Percentiles rank a stretch among this genome's conserved stretches.
phyloP scores from a whole-genome alignment of 805 yeast genomes.

The Candida michaelii region DNA sequence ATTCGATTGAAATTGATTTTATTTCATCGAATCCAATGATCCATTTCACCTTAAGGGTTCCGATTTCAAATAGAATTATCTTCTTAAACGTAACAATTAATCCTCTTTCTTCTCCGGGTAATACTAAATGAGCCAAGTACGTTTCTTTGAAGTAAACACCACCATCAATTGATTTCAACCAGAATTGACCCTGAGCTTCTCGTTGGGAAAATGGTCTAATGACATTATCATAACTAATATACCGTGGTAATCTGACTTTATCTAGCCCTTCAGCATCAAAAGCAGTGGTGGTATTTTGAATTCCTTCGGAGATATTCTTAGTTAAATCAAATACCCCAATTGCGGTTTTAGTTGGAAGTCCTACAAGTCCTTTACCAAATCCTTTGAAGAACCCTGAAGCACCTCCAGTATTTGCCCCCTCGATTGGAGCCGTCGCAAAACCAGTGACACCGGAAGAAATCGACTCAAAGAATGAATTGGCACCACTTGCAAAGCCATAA shows the following conservation, averaged over 20 bases:
- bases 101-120: conserved; percentile 78
- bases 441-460: conserved; percentile 87
- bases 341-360: conserved; percentile 94
- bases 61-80: conserved; percentile 66
- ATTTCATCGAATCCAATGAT: conserved; percentile 61
- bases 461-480: conserved; percentile 84
- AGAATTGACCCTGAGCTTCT: conserved; percentile 91
- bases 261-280: conserved; percentile 77
- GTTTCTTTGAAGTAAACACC: conserved; percentile 71
- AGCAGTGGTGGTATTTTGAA: conserved; percentile 86
- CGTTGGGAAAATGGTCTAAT: conserved; percentile 74
- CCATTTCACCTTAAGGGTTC: conserved; percentile 68
- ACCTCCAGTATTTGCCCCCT: conserved; percentile 88
- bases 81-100: conserved; percentile 73
- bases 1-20: conserved; percentile 70
- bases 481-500: conserved; percentile 82
- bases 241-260: conserved; percentile 81
- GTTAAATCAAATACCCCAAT: conserved; percentile 94
- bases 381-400: conserved; percentile 92
- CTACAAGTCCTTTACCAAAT: conserved; percentile 90
- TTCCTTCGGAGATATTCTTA: conserved; percentile 89
- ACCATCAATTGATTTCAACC: conserved; percentile 83
- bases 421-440: conserved; percentile 84
- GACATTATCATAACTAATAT: conserved; percentile 65
- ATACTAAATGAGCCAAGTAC: conserved; percentile 81